Percentiles rank a stretch among this genome's conserved stretches.
These are phyloP conservation scores for Lactifluus piperatus DNA, from an alignment of 768 basidiomycete species.

Conservation along the genomic window DNA sequence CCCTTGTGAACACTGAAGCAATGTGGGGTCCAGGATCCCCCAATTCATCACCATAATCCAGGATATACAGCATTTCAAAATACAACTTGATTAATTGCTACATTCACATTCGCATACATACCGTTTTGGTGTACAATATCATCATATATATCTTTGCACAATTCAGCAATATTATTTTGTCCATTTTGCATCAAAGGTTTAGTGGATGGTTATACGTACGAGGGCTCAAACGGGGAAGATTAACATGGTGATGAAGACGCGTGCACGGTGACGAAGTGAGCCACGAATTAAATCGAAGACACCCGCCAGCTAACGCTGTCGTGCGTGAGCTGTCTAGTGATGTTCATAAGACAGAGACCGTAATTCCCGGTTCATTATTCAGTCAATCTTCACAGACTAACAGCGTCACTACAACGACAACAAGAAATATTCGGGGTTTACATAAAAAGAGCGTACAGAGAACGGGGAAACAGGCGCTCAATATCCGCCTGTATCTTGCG, in stretches of 20 bases:
- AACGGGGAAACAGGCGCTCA: background rate
- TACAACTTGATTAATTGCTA: background rate
- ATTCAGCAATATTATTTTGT: background rate
- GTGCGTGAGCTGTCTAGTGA: background rate
- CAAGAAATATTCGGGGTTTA: background rate
- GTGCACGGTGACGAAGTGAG: too few relatives aligned
- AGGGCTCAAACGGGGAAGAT: too few relatives aligned
- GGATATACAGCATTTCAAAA: background rate
- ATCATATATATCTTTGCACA: background rate
- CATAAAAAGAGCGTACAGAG: background rate
- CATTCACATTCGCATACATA: background rate
- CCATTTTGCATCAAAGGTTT: background rate
- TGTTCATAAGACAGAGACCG: background rate
- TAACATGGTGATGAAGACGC: too few relatives aligned
- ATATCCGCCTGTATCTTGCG: constrained; percentile 52
- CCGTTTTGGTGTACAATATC: constrained; percentile 3
- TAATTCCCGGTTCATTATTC: background rate
- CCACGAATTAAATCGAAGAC: too few relatives aligned
- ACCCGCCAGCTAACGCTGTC: too few relatives aligned
- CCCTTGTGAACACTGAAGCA: background rate
- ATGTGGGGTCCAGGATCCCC: background rate
- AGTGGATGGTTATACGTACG: too few relatives aligned
- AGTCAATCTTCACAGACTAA: background rate
- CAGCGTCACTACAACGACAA: background rate
- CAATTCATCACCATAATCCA: background rate